Evolutionary conservation across 108 stramenopile genomes (phyloP).

Genomic region (Skeletonema tropicum): DNA sequence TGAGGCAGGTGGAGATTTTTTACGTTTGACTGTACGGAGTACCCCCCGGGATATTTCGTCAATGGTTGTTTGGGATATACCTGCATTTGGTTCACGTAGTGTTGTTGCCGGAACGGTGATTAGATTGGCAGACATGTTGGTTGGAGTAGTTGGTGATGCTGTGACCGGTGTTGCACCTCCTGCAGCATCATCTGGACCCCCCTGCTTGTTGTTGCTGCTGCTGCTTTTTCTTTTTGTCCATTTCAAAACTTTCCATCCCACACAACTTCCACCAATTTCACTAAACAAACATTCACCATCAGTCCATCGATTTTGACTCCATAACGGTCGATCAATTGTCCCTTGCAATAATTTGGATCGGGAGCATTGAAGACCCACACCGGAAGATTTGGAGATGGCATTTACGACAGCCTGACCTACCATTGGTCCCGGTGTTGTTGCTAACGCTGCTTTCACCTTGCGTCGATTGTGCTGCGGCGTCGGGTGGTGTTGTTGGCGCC

Average conservation of each 20-base stretch:
- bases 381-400: conserved; percentile 29
- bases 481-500: not conserved
- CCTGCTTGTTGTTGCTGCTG: not conserved
- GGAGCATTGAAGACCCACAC: conserved; percentile 30
- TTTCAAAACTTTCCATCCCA: conserved; percentile 42
- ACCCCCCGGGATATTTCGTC: conserved; percentile 40
- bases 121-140: conserved; percentile 38
- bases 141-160: conserved; percentile 5
- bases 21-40: conserved; percentile 27
- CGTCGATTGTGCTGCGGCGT: conserved; percentile 1
- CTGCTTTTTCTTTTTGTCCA: not conserved
- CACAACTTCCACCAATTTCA: conserved; percentile 26
- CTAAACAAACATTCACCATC: conserved; percentile 48
- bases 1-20: conserved; percentile 11
- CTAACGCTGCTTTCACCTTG: not conserved
- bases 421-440: conserved; percentile 27
- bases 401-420: conserved; percentile 43
- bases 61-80: conserved; percentile 25
- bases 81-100: conserved; percentile 7
- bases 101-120: conserved; percentile 37
- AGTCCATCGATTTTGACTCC: conserved; percentile 50
- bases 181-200: conserved; percentile 7
- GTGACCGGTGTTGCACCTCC: not conserved
- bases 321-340: conserved; percentile 42
- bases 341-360: conserved; percentile 40